Evolutionary conservation across 2,329 filamentous ascomycete species (phyloP), one percentile per base, ranked within the genome.

Genomic region (Sclerotinia subarctica): DNA sequence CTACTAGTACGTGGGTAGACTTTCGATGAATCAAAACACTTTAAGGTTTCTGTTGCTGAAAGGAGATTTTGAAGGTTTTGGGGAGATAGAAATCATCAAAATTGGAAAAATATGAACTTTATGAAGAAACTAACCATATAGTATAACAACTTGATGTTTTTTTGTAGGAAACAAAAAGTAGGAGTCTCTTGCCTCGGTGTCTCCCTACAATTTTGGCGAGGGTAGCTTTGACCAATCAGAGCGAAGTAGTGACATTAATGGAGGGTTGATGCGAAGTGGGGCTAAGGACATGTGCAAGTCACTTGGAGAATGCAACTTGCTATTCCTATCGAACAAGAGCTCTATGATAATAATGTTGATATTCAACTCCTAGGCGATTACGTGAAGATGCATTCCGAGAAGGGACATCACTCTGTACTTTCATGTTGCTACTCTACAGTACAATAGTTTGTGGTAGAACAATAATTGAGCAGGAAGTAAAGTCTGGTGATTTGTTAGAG

Each of bases 161-260:
- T 60, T 49, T 49, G 49, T 29, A 49, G 35, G 11, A 49, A 60
- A 49, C 6, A 7, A 49, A n/a, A 32, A 35, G 26, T 13, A 46
- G 29, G 8, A n/a, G 29, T 32, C 21, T 35, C 58, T 35, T 35
- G 29, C 21, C 29, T 62, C 44, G 13, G 17, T 19, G 24, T 49
- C 58, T 32, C 58, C 57, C 44, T 62, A 62, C 21, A 49, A 26
- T 62, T 35, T 62, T 62, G 58, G 44, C 46, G 59, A 51, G n/a
- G 46, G 17, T 21, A 51, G 32, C 29, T 51, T 26, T 51, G 59
- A 26, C 59, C 59, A 63, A 63, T 63, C 15, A 63, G 15, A 26
- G 8, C 0, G 15, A 38, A 63, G 46, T 35, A 19, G 59, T 63
- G 59, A 63, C 59, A 63, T 38, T 63, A 32, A 42, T 63, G n/a